Base-by-base conservation (phyloP, 2,329 filamentous ascomycete species). In the Botrytis pseudocinerea region DNA sequence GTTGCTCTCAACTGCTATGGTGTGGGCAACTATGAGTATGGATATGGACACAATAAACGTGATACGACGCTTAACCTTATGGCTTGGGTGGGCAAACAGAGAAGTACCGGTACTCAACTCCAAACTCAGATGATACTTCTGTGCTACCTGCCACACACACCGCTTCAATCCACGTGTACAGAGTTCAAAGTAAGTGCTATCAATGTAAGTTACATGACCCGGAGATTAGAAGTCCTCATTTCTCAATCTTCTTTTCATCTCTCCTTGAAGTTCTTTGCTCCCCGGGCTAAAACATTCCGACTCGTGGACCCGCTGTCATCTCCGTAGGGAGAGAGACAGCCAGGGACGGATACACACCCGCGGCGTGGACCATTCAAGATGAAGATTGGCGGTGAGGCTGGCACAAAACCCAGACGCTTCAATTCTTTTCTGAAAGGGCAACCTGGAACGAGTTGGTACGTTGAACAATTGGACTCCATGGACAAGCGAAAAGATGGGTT, bases 261-360 rank as follows among this genome's bases (percentile, higher is more conserved):
- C 46, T 42, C 22, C 20, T 57, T 28, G 51, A 28, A 54, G 51
- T 28, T 38, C 54, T 68, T 7, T 28, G 22, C 16, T 57, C 64
- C 48, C 64, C 35, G 35, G 35, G 48, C n/a, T 54, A 40, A 40
- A 54, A 68, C 16, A 22, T 42, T 57, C 48, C 48, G 35, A 42
- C 48, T 51, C 65, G 48, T 61, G 35, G 65, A 68, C 48, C 65
- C 65, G 48, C 65, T 68, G 48, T 57, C 64, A 68, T 54, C 64
- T 68, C 64, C 25, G 46, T 40, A 68, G 48, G 65, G 42, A 48
- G 62, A 25, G 32, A 6, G 32, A 40, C 35, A 54, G 35, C 25
- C 61, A 54, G 25, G 35, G 59, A 61, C 35, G 25, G 59, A 40
- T 35, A 61, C 59, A 40, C 22, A 61, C 32, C 54, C 35, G 48